These are phyloP conservation scores for Neofusicoccum ribis DNA, from an alignment of 2,329 filamentous ascomycete species.

Conservation along the genomic window DNA sequence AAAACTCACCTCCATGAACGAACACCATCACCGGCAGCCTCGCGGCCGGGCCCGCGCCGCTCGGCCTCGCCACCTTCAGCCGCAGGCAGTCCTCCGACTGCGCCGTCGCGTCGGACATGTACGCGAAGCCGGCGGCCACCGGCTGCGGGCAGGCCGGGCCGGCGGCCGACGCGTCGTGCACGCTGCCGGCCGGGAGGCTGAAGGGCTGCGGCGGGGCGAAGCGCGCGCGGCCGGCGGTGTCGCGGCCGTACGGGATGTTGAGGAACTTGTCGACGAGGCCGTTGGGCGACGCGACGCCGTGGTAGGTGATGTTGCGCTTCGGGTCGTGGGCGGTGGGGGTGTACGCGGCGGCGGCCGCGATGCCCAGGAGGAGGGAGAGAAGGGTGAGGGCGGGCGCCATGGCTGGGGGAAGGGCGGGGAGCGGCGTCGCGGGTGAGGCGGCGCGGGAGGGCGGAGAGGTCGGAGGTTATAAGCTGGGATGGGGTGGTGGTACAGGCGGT, in stretches of 20 bases:
- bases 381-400: too few species aligned
- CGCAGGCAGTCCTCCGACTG: constrained; percentile 59
- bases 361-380: background rate
- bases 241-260: constrained; percentile 50
- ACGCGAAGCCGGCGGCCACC: constrained; percentile 30
- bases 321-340: background rate
- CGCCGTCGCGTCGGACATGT: constrained; percentile 39
- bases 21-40: constrained; percentile 59
- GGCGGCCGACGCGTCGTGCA: constrained; percentile 42
- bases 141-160: constrained; percentile 50
- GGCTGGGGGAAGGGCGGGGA: too few species aligned
- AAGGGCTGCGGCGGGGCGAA: constrained; percentile 49
- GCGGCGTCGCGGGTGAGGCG: too few species aligned
- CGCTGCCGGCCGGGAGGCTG: constrained; percentile 31
- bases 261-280: constrained; percentile 51
- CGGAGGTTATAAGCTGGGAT: too few species aligned
- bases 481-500: too few species aligned
- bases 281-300: constrained; percentile 38
- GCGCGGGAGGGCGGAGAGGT: too few species aligned
- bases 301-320: constrained; percentile 40
- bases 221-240: constrained; percentile 38
- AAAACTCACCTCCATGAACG: constrained; percentile 53
- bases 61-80: constrained; percentile 60
- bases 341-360: background rate
- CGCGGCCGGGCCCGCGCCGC: constrained; percentile 37